These are phyloP conservation scores for Ophiocordyceps camponoti-leonardi DNA, from an alignment of 2,329 filamentous ascomycete genomes.

Conservation along the genomic window DNA sequence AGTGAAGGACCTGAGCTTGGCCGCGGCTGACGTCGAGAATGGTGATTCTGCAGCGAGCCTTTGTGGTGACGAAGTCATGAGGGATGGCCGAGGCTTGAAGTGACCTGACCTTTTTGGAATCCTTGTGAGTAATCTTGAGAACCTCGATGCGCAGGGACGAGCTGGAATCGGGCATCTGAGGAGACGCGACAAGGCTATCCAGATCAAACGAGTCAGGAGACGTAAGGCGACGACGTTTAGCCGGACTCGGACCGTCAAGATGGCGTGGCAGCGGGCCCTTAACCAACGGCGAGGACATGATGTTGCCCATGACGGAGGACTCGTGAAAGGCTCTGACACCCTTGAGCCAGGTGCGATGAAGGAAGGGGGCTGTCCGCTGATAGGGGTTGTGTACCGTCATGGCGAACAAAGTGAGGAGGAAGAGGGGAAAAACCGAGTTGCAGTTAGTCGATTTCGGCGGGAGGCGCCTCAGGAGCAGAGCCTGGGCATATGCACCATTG, in stretches of 20 bases:
- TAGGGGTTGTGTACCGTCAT: constrained; percentile 31
- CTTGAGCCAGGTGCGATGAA: constrained; percentile 35
- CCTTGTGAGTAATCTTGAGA: constrained; percentile 32
- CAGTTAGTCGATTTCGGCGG: background rate
- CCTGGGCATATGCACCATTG: background rate
- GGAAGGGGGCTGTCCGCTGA: constrained; percentile 33
- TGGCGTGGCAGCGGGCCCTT: constrained; percentile 16
- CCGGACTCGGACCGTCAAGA: constrained; percentile 19
- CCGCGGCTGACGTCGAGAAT: constrained; percentile 17
- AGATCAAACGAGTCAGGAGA: constrained; percentile 17
- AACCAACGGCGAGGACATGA: constrained; percentile 19
- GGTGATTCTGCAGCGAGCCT: constrained; percentile 20
- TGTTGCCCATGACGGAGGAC: constrained; percentile 24
- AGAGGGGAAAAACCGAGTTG: background rate
- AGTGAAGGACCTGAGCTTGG: constrained; percentile 27
- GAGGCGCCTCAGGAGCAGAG: background rate
- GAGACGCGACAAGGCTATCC: constrained; percentile 16
- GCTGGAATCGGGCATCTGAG: constrained; percentile 13
- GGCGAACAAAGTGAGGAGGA: constrained; percentile 8
- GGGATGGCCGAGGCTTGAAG: constrained; percentile 12
- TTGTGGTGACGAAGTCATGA: constrained; percentile 13
- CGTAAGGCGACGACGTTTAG: constrained; percentile 33
- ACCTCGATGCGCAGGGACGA: constrained; percentile 34
- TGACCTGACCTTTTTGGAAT: constrained; percentile 20
- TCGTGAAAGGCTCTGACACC: constrained; percentile 25